Evolutionary conservation across 2,329 filamentous ascomycete species (phyloP).

Genomic region (Cladosporium velox): DNA sequence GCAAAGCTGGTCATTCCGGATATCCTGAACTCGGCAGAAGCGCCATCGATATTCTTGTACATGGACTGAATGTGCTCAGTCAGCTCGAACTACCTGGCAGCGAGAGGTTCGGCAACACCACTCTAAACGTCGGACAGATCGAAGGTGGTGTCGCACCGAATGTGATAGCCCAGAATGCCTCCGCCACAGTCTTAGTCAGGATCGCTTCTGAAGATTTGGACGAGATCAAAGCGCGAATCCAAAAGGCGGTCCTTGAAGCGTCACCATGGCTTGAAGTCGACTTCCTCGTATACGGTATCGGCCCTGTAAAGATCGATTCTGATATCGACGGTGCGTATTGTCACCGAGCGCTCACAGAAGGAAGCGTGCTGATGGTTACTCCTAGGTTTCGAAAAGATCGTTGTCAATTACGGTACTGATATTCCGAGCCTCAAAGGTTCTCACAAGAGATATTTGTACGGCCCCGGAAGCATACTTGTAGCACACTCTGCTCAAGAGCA

Average conservation of each 20-base stretch:
- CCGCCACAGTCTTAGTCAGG: slow-evolving; percentile 1
- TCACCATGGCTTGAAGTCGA: neutral
- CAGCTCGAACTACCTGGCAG: slow-evolving; percentile 70
- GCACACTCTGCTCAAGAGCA: slow-evolving; percentile 82
- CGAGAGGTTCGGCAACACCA: slow-evolving; percentile 78
- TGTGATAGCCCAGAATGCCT: slow-evolving; percentile 67
- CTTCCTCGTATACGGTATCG: neutral
- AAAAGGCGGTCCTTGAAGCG: neutral
- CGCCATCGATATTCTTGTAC: slow-evolving; percentile 76
- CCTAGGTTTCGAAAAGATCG: slow-evolving; percentile 75
- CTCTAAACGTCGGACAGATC: slow-evolving; percentile 77
- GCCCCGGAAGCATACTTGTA: slow-evolving; percentile 70
- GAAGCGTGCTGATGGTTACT: slow-evolving; percentile 40
- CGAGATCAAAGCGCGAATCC: neutral
- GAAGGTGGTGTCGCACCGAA: slow-evolving; percentile 82
- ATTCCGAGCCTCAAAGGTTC: slow-evolving; percentile 65
- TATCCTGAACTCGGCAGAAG: slow-evolving; percentile 86
- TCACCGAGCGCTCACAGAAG: neutral
- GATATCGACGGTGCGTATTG: neutral
- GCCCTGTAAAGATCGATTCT: neutral
- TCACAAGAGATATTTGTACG: slow-evolving; percentile 62
- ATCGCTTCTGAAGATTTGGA: slow-evolving; percentile 3
- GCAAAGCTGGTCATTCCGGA: slow-evolving; percentile 79
- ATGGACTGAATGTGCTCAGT: slow-evolving; percentile 66
- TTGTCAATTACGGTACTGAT: slow-evolving; percentile 90